These are phyloP conservation scores for Podospora pseudoanserina DNA, from an alignment of 495 filamentous ascomycete genomes.

Conservation along the genomic window DNA sequence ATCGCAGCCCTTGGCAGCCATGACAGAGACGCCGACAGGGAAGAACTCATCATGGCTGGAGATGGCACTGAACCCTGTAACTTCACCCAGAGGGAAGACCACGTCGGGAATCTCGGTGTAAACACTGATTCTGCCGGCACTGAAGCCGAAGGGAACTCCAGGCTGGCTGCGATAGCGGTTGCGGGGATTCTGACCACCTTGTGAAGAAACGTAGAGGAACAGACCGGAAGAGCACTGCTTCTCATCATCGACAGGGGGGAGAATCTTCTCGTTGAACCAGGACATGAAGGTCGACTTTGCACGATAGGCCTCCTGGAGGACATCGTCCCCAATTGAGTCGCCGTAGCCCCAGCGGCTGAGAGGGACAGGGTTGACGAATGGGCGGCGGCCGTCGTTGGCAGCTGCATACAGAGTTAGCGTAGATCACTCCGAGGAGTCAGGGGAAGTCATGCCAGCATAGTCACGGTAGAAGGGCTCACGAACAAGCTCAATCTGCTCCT, in stretches of 20 bases:
- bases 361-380: conserved; percentile 55
- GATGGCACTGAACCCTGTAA: conserved; percentile 50
- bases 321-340: conserved; percentile 38
- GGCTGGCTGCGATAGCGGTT: conserved; percentile 36
- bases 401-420: conserved; percentile 9
- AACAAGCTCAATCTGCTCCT: conserved; percentile 49
- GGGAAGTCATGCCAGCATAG: conserved; percentile 34
- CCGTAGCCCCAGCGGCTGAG: conserved; percentile 56
- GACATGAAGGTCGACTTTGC: conserved; percentile 51
- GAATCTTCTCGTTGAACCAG: conserved; percentile 50
- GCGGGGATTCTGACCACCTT: conserved; percentile 25
- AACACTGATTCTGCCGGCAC: conserved; percentile 39
- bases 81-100: conserved; percentile 56
- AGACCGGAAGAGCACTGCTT: conserved; percentile 35
- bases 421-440: no score
- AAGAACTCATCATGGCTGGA: conserved; percentile 52
- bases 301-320: conserved; percentile 35
- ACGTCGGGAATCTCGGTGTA: conserved; percentile 54
- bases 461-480: conserved; percentile 51
- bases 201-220: conserved; percentile 33
- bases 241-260: conserved; percentile 35
- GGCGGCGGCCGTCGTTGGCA: conserved; percentile 43
- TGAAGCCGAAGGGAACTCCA: conserved; percentile 44
- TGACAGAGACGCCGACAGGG: conserved; percentile 57
- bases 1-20: conserved; percentile 62